Percentiles rank a stretch among this genome's conserved stretches.
Evolutionary conservation across 2,329 filamentous ascomycete species (phyloP).

Genomic region (Sporothrix inflata): DNA sequence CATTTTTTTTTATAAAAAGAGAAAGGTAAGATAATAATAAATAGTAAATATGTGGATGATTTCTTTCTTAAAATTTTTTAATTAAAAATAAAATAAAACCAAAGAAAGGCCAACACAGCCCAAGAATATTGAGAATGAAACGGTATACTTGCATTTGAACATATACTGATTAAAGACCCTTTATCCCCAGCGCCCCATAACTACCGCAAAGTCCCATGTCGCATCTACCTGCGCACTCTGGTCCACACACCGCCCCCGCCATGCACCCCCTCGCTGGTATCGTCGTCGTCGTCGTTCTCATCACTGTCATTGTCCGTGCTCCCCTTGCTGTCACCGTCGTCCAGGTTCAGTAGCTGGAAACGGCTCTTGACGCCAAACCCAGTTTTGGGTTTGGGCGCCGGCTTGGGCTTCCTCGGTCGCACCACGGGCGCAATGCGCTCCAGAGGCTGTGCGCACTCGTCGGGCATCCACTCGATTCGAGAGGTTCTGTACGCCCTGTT

Average conservation of each 20-base stretch:
- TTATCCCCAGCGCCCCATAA: too few relatives aligned
- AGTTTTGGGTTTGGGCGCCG: constrained; percentile 42
- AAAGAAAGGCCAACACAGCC: background rate
- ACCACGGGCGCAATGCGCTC: constrained; percentile 37
- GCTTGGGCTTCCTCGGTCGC: constrained; percentile 37
- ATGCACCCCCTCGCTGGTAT: constrained; percentile 34
- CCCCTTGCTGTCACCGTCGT: constrained; percentile 47
- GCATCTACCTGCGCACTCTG: background rate
- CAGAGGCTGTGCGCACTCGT: constrained; percentile 71
- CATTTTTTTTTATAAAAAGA: too few relatives aligned
- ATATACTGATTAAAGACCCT: too few relatives aligned
- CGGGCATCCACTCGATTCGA: constrained; percentile 70
- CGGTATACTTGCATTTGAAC: too few relatives aligned
- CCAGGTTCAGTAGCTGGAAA: constrained; percentile 62
- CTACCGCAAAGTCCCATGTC: background rate
- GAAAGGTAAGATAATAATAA: too few relatives aligned
- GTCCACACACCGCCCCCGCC: constrained; percentile 28
- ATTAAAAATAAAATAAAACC: background rate
- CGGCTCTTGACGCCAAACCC: constrained; percentile 57
- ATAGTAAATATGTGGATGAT: too few relatives aligned
- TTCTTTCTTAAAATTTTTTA: too few relatives aligned
- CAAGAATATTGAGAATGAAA: too few relatives aligned
- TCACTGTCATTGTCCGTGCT: constrained; percentile 38
- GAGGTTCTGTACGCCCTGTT: constrained; percentile 72
- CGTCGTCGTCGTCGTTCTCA: constrained; percentile 23